Base-by-base conservation (phyloP, 441 rosid species). In the Corymbia calophylla region DNA sequence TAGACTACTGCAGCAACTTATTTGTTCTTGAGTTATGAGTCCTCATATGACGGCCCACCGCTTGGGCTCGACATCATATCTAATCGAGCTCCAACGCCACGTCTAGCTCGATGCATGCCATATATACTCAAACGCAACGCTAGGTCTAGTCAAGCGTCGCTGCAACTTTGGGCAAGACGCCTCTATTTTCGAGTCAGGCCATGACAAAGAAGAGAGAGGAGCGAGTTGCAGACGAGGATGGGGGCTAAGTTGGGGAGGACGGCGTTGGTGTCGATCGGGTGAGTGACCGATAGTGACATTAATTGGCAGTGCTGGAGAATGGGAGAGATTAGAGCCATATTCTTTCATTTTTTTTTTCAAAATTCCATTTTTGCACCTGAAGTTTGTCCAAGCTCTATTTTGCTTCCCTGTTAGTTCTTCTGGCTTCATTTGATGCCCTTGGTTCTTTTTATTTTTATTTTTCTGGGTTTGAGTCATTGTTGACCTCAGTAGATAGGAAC, bases 51-150 rank as follows among this genome's bases (percentile, higher is more conserved):
- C 2, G 1, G 27, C 60, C 6, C 62, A 56, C 23, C 6, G 12
- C 62, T 23, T 56, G 62, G 62, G 29, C 29, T 56, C 1, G 6
- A 56, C 29, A 56, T 56, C 2, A 56, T 21, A 56, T 4, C 62
- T 56, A 56, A 9, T 56, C 10, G 27, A 56, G 6, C 3, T 56
- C 62, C 29, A 4, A 1, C 0, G 13, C 29, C 2, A 5, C 62
- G 2, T 23, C n/a, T 58, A 25, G 64, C 7, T 27, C 0, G 16
- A 58, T 25, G 64, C 64, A 27, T 58, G 64, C n/a, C 0, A 4
- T 7, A 5, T 13, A 25, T 25, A 0, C n/a, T 58, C 6, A 25
- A 58, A 5, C 16, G 15, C 1, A 0, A 25, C 7, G 2, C 64
- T 58, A 0, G 16, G 25, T 58, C 64, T 58, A 27, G 7, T 27